A percentile compares a stretch with the other conserved stretches of the same genome.
phyloP scores from a whole-genome alignment of 805 yeast genomes.

The Teunomyces atbi region DNA sequence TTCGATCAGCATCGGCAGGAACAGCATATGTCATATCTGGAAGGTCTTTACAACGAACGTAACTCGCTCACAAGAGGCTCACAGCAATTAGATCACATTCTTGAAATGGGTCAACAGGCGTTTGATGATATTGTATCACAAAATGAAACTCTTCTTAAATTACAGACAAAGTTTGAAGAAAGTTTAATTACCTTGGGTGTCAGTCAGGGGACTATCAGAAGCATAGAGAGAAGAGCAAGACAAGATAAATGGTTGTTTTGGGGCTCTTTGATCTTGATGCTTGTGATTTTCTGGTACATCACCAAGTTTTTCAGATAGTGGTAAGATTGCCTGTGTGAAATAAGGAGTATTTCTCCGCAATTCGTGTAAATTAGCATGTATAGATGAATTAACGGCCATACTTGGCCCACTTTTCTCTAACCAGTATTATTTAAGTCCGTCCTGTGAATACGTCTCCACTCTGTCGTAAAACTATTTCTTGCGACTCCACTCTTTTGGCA shows the following conservation, averaged over 20 bases:
- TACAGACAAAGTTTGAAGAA: conserved; percentile 63
- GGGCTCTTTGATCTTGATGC: conserved; percentile 61
- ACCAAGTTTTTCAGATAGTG: conserved; percentile 57
- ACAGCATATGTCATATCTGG: conserved; percentile 41
- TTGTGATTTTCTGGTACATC: conserved; percentile 67
- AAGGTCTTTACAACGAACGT: conserved; percentile 70
- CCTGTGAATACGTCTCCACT: background rate
- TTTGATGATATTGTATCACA: conserved; percentile 85
- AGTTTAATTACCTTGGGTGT: conserved; percentile 82
- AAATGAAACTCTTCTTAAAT: conserved; percentile 62
- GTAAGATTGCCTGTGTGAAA: background rate
- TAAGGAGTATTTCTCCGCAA: background rate
- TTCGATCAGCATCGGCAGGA: conserved; percentile 26
- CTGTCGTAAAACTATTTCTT: background rate
- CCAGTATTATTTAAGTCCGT: too few relatives aligned
- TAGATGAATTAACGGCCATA: conserved; percentile 1
- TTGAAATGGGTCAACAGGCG: conserved; percentile 86
- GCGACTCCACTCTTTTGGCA: background rate
- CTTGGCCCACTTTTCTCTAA: background rate
- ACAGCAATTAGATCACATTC: conserved; percentile 80
- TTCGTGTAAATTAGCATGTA: conserved; percentile 2
- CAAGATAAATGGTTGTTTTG: conserved; percentile 88
- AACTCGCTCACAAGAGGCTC: conserved; percentile 65
- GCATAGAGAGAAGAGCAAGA: conserved; percentile 75
- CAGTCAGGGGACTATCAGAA: conserved; percentile 76